Conservation (phyloP, 768 basidiomycete species). For the Lactarius pseudohatsudake region DNA sequence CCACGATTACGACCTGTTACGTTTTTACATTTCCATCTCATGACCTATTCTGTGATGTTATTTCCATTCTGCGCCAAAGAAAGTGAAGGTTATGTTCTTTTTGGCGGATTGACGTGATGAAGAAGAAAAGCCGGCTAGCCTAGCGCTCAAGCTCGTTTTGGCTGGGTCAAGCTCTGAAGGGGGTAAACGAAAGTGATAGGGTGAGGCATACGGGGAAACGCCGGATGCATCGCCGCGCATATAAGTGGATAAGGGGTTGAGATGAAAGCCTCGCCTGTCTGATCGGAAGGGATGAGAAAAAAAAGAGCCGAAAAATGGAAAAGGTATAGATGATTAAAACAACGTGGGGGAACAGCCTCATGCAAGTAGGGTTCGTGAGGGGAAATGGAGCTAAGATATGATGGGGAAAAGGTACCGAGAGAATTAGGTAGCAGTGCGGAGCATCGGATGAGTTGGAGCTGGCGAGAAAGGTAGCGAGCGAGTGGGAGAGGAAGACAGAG, state of each 20-base stretch:
- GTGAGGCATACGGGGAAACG: slow-evolving; percentile 21
- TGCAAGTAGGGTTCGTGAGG: slow-evolving; percentile 17
- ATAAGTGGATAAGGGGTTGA: slow-evolving; percentile 30
- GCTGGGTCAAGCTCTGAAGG: slow-evolving; percentile 25
- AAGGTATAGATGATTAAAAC: slow-evolving; percentile 31
- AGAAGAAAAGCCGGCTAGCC: slow-evolving; percentile 19
- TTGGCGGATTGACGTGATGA: slow-evolving; percentile 27
- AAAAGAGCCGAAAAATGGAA: slow-evolving; percentile 30
- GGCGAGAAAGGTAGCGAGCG: neutral
- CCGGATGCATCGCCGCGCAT: slow-evolving; percentile 27
- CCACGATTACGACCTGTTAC: slow-evolving; percentile 31
- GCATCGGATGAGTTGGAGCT: neutral
- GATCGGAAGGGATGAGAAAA: slow-evolving; percentile 30
- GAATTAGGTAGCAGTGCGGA: neutral
- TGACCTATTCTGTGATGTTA: slow-evolving; percentile 25
- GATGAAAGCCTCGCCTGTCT: slow-evolving; percentile 29
- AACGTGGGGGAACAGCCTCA: slow-evolving; percentile 30
- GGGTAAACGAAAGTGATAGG: slow-evolving; percentile 18
- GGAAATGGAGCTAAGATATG: slow-evolving; percentile 4
- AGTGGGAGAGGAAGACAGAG: neutral
- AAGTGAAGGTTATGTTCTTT: slow-evolving; percentile 20
- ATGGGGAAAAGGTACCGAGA: slow-evolving; percentile 6
- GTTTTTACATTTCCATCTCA: slow-evolving; percentile 22
- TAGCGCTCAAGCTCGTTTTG: slow-evolving; percentile 24
- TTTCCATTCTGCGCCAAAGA: slow-evolving; percentile 14